These are phyloP conservation scores for Paracamarosporium sp. DNA, from an alignment of 2,329 filamentous ascomycete genomes.

Conservation along the genomic window DNA sequence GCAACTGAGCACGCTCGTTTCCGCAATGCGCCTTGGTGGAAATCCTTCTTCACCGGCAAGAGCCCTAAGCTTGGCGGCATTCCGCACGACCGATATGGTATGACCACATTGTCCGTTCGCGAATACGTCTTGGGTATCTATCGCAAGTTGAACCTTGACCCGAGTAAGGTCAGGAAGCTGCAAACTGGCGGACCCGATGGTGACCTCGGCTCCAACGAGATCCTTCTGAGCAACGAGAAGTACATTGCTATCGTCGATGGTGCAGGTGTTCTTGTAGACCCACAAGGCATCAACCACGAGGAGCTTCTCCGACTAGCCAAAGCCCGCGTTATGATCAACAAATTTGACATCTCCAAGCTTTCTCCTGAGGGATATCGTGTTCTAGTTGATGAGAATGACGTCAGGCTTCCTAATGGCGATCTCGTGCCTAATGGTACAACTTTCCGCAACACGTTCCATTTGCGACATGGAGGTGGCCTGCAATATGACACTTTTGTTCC, in stretches of 20 bases:
- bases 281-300: constrained; percentile 82
- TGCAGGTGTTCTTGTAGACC: constrained; percentile 91
- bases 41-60: constrained; percentile 99
- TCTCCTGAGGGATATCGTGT: constrained; percentile 90
- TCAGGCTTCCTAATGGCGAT: constrained; percentile 88
- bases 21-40: constrained; percentile 97
- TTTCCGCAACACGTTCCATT: constrained; percentile 98
- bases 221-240: constrained; percentile 92
- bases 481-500: constrained; percentile 91
- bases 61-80: constrained; percentile 95
- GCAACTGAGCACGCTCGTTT: constrained; percentile 92
- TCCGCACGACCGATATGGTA: constrained; percentile 93
- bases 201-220: constrained; percentile 97
- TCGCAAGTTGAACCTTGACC: constrained; percentile 90
- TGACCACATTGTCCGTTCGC: constrained; percentile 96
- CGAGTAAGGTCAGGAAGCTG: constrained; percentile 85
- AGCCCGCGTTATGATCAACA: constrained; percentile 84
- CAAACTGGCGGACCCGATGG: constrained; percentile 98
- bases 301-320: constrained; percentile 87
- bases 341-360: constrained; percentile 85
- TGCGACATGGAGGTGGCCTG: constrained; percentile 67
- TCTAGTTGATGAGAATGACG: constrained; percentile 86
- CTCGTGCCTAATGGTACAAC: constrained; percentile 86
- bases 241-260: constrained; percentile 97
- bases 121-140: constrained; percentile 98